Conservation (phyloP, 1,139 yeast genomes). For the Hansenula anomala region DNA sequence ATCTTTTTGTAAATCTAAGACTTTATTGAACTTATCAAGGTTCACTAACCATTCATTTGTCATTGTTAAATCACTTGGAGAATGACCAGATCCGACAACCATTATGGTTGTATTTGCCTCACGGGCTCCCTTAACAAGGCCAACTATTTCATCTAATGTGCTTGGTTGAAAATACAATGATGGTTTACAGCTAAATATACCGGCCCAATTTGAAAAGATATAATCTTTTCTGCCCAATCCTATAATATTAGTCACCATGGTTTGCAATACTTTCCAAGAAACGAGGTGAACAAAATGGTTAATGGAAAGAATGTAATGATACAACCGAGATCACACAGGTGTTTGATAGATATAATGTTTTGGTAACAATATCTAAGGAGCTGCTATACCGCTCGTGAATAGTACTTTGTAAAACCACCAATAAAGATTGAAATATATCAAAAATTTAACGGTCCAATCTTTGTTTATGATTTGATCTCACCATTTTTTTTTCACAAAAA, state of each 20-base stretch:
- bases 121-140: slow-evolving; percentile 63
- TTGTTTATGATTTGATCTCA: background rate
- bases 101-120: slow-evolving; percentile 60
- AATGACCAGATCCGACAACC: slow-evolving; percentile 92
- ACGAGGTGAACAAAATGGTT: too few relatives aligned
- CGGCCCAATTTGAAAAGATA: slow-evolving; percentile 76
- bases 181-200: slow-evolving; percentile 76
- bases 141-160: slow-evolving; percentile 55
- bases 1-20: slow-evolving; percentile 39
- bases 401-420: too few relatives aligned
- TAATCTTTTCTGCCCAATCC: slow-evolving; percentile 23
- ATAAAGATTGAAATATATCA: too few relatives aligned
- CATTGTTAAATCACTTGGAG: slow-evolving; percentile 90
- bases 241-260: slow-evolving; percentile 8
- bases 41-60: slow-evolving; percentile 86
- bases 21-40: slow-evolving; percentile 65
- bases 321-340: too few relatives aligned
- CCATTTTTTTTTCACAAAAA: background rate
- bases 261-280: too few relatives aligned
- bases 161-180: slow-evolving; percentile 75
- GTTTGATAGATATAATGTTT: too few relatives aligned
- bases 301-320: too few relatives aligned
- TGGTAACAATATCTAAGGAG: too few relatives aligned
- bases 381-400: too few relatives aligned
- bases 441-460: background rate